A percentile compares a stretch with the other conserved stretches of the same genome.
Conservation (phyloP, 345 rosid species). For the Eucalyptus coolabah region DNA sequence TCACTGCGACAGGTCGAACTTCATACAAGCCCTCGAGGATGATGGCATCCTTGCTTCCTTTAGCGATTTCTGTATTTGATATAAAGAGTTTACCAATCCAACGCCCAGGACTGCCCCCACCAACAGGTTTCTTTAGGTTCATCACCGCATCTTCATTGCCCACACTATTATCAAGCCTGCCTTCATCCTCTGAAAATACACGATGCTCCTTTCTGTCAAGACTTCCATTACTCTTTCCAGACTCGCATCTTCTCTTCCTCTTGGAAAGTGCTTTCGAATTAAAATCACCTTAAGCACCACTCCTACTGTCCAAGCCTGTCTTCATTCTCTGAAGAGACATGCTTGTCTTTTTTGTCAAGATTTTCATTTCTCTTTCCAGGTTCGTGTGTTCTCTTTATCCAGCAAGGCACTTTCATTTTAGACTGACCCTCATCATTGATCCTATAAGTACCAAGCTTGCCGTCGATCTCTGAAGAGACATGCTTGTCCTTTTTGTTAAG, state of each 20-base stretch:
- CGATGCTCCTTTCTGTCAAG: conserved; percentile 20
- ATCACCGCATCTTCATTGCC: conserved; percentile 8
- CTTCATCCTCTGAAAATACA: conserved; percentile 10
- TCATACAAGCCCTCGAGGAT: conserved; percentile 84
- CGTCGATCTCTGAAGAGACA: not conserved
- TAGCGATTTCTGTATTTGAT: conserved; percentile 67
- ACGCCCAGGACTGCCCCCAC: conserved; percentile 36
- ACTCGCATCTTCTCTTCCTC: conserved; percentile 39
- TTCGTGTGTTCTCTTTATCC: no score
- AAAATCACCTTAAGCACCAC: not conserved
- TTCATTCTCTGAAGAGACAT: not conserved
- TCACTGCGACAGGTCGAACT: conserved; percentile 81
- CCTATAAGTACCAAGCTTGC: not conserved
- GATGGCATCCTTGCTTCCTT: conserved; percentile 86
- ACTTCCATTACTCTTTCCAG: conserved; percentile 30
- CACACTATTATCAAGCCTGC: conserved; percentile 11
- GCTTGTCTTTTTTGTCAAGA: not conserved
- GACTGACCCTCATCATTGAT: not conserved
- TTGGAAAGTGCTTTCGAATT: conserved; percentile 13
- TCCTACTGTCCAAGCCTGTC: conserved; percentile 7
- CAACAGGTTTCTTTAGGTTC: conserved; percentile 33
- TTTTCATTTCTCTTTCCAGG: no score
- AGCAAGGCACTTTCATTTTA: no score
- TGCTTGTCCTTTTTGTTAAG: not conserved
- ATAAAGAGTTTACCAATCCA: conserved; percentile 63